These are phyloP conservation scores for Pholiota molesta DNA, from an alignment of 768 basidiomycete species.

Conservation along the genomic window DNA sequence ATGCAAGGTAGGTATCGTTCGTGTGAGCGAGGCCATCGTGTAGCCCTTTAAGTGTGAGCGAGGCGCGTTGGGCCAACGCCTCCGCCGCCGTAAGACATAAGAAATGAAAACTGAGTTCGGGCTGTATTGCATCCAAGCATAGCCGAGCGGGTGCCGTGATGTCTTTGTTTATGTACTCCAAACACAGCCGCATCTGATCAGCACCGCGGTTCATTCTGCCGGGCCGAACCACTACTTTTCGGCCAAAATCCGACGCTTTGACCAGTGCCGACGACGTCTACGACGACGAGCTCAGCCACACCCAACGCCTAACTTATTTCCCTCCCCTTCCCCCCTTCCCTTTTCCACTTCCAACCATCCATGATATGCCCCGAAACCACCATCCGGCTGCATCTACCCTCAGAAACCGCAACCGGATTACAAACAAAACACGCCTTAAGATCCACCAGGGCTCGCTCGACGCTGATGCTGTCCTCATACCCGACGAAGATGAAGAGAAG, in stretches of 20 bases:
- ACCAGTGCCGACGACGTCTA: conserved; percentile 57
- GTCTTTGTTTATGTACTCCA: conserved; percentile 10
- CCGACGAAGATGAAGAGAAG: conserved; percentile 87
- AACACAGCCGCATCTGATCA: conserved; percentile 12
- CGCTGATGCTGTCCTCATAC: conserved; percentile 76
- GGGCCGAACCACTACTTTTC: conserved; percentile 64
- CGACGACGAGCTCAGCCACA: conserved; percentile 44
- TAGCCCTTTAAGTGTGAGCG: not conserved
- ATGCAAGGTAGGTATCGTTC: conserved; percentile 8
- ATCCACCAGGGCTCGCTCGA: conserved; percentile 83
- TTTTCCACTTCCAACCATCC: conserved; percentile 47
- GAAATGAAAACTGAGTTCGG: not conserved
- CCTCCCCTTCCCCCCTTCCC: conserved; percentile 27
- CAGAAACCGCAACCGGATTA: conserved; percentile 88
- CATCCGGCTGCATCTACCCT: conserved; percentile 77
- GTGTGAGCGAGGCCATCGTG: not conserved
- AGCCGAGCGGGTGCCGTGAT: conserved; percentile 12
- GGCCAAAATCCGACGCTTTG: conserved; percentile 64
- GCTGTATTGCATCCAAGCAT: not conserved
- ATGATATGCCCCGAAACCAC: conserved; percentile 88
- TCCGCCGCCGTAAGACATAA: conserved; percentile 4
- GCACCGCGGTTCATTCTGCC: conserved; percentile 44
- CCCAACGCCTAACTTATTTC: conserved; percentile 41
- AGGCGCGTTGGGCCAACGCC: conserved; percentile 5
- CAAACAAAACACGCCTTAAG: conserved; percentile 89